A percentile compares a stretch with the other conserved stretches of the same genome.
Evolutionary conservation across 2,329 filamentous ascomycete species (phyloP).

Genomic region (Aureobasidium uvarum): DNA sequence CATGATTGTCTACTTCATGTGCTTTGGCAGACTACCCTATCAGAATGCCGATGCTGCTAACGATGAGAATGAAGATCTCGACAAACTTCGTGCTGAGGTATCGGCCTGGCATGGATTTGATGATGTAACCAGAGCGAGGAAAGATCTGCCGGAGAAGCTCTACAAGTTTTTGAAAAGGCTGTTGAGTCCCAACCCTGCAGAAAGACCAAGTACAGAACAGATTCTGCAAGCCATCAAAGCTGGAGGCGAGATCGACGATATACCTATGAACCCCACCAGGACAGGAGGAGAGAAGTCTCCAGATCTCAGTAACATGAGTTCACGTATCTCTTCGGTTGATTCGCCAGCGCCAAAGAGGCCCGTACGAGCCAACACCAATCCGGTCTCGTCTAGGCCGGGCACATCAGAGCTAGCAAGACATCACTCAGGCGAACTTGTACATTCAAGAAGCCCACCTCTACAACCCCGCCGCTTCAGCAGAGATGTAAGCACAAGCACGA

Average conservation of each 20-base stretch:
- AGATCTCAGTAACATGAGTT: slow-evolving; percentile 33
- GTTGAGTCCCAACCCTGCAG: slow-evolving; percentile 70
- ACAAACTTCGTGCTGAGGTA: slow-evolving; percentile 78
- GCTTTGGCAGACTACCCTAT: slow-evolving; percentile 77
- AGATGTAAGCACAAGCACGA: slow-evolving; percentile 11
- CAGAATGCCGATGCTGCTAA: slow-evolving; percentile 32
- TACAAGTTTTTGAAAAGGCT: slow-evolving; percentile 82
- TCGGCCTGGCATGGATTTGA: slow-evolving; percentile 73
- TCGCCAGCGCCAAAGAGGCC: slow-evolving; percentile 33
- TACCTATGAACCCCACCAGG: background rate
- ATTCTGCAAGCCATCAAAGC: slow-evolving; percentile 76
- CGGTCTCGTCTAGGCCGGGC: slow-evolving; percentile 28
- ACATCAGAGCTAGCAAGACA: slow-evolving; percentile 25
- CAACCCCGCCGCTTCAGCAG: background rate
- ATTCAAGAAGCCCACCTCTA: slow-evolving; percentile 2
- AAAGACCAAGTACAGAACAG: slow-evolving; percentile 80
- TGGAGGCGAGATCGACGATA: slow-evolving; percentile 52
- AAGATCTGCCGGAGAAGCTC: slow-evolving; percentile 80
- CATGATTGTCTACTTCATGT: slow-evolving; percentile 99
- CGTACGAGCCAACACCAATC: slow-evolving; percentile 32
- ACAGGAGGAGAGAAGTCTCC: slow-evolving; percentile 40
- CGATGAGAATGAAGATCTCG: slow-evolving; percentile 86
- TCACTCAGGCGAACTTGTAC: slow-evolving; percentile 2
- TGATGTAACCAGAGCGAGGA: slow-evolving; percentile 68
- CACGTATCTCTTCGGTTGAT: slow-evolving; percentile 49